A percentile compares a stretch with the other conserved stretches of the same genome.
phyloP scores from a whole-genome alignment of 1,284 basidiomycete species.

The Tremellales sp. region DNA sequence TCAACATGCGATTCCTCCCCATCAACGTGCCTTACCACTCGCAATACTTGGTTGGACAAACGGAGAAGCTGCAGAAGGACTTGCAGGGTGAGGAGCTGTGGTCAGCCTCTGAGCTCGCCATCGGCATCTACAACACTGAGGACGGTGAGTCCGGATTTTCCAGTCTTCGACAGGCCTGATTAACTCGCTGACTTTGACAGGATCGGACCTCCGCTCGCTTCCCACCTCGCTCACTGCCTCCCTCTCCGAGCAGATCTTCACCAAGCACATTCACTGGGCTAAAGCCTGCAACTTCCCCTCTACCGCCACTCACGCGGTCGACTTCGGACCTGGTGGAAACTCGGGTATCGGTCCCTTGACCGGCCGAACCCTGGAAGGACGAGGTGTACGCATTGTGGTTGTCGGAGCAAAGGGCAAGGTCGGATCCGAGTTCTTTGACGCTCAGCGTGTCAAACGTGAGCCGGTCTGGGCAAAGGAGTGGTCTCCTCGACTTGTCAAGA shows the following conservation, averaged over 20 bases:
- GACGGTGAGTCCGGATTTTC: conserved; percentile 60
- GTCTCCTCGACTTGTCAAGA: conserved; percentile 79
- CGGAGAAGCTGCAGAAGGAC: conserved; percentile 73
- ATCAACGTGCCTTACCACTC: conserved; percentile 96
- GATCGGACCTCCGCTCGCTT: conserved; percentile 70
- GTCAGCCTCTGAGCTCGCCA: conserved; percentile 66
- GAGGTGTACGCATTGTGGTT: conserved; percentile 83
- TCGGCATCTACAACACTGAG: conserved; percentile 90
- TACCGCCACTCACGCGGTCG: conserved; percentile 86
- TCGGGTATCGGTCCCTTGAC: conserved; percentile 91
- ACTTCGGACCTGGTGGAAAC: conserved; percentile 92
- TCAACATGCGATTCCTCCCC: conserved; percentile 87
- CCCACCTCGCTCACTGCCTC: conserved; percentile 69
- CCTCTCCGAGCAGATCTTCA: conserved; percentile 90
- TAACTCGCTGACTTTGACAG: conserved; percentile 50
- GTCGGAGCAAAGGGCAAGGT: conserved; percentile 80
- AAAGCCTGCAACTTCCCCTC: conserved; percentile 84
- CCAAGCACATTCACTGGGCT: conserved; percentile 85
- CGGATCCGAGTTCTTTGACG: conserved; percentile 76
- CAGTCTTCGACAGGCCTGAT: conserved; percentile 13
- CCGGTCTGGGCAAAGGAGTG: conserved; percentile 88
- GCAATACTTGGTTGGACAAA: conserved; percentile 70
- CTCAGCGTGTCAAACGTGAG: conserved; percentile 66
- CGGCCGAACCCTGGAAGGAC: conserved; percentile 83
- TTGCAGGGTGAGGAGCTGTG: conserved; percentile 74